phyloP scores from a whole-genome alignment of 1,284 basidiomycete genomes.

The Lignosus rhinocerotis region DNA sequence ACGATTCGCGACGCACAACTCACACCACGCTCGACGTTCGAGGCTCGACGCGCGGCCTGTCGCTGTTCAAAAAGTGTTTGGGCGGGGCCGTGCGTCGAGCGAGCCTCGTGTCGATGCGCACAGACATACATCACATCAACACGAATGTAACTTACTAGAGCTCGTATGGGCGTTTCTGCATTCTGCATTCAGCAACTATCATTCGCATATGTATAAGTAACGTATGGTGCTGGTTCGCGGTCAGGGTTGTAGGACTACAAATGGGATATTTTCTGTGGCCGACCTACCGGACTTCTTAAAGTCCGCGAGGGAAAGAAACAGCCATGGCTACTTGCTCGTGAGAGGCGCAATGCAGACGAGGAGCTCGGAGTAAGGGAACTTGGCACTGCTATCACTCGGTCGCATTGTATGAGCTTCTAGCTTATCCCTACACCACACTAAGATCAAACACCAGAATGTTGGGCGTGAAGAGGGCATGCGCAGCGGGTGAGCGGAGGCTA shows the following conservation, averaged over 20 bases:
- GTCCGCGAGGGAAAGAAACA: constrained; percentile 2
- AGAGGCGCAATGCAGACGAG: neutral
- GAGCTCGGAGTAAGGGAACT: neutral
- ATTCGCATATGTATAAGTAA: constrained; percentile 19
- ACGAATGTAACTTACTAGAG: constrained; percentile 23
- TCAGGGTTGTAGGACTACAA: constrained; percentile 3
- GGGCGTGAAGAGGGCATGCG: neutral
- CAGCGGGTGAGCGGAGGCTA: neutral
- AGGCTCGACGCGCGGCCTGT: neutral
- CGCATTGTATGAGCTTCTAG: neutral
- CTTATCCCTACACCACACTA: neutral
- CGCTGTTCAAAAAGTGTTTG: neutral
- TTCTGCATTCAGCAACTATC: constrained; percentile 9
- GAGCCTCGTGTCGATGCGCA: neutral
- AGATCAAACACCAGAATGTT: neutral
- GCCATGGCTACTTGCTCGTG: neutral
- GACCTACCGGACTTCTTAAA: neutral
- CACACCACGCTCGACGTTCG: neutral
- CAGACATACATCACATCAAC: constrained; percentile 4
- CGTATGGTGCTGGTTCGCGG: constrained; percentile 4
- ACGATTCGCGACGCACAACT: too few species aligned
- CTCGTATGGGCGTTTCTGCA: constrained; percentile 12
- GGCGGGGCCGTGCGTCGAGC: neutral
- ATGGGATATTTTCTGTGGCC: constrained; percentile 14
- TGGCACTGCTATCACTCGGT: neutral